Conservation (phyloP, 805 yeast species). For the Nakazawaea pomicola region DNA sequence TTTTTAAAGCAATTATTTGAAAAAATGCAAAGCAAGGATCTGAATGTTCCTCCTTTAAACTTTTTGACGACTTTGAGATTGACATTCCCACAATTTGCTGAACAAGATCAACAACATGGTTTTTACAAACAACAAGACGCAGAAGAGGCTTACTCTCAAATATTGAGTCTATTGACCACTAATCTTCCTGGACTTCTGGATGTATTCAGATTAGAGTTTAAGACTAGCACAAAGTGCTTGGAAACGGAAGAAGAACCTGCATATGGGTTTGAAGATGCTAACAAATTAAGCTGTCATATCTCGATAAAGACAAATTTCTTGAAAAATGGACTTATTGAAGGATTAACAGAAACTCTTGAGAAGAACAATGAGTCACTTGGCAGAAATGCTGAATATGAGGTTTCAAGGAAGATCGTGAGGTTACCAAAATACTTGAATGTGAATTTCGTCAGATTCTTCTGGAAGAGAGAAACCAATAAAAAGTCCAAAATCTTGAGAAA, state of each 20-base stretch:
- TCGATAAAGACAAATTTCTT: conserved; percentile 79
- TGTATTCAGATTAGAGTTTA: conserved; percentile 62
- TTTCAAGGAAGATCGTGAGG: conserved; percentile 57
- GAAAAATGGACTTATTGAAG: conserved; percentile 74
- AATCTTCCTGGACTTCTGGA: conserved; percentile 49
- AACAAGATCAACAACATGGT: conserved; percentile 60
- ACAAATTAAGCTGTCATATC: conserved; percentile 87
- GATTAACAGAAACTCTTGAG: conserved; percentile 71
- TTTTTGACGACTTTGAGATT: conserved; percentile 63
- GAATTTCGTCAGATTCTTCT: conserved; percentile 90
- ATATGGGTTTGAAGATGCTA: conserved; percentile 48
- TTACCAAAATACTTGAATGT: conserved; percentile 86
- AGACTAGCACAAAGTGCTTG: conserved; percentile 56
- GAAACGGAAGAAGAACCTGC: conserved; percentile 45
- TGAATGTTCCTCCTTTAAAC: conserved; percentile 56
- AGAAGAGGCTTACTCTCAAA: conserved; percentile 88
- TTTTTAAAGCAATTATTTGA: conserved; percentile 38
- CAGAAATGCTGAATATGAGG: conserved; percentile 65
- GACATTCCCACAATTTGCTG: conserved; percentile 85
- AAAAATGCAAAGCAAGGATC: conserved; percentile 39
- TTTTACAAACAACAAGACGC: conserved; percentile 94
- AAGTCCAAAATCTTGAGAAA: conserved; percentile 92
- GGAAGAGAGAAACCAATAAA: conserved; percentile 89
- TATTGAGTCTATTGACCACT: conserved; percentile 47
- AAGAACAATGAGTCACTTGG: conserved; percentile 70